Base-by-base conservation (phyloP, 2,329 filamentous ascomycete species). In the Dendryphion nanum region DNA sequence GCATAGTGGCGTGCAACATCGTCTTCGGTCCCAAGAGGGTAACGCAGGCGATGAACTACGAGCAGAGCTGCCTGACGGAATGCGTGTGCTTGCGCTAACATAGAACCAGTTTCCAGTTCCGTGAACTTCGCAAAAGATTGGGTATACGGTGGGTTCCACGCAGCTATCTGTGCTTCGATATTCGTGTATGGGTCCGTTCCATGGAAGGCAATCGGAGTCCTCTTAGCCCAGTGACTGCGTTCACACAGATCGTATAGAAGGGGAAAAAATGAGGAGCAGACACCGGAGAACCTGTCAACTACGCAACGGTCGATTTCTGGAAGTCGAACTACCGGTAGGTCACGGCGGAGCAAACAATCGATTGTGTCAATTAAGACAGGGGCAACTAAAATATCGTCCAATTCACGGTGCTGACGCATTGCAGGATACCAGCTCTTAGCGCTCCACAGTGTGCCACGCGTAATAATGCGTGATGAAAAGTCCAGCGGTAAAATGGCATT, bases 231-330 rank as follows among this genome's bases (percentile, higher is more conserved):
- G 15, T 31, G 15, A 15, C 29, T 31, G 16, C 29, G 16, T 31
- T 31, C 29, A 15, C 29, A 31, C 29, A 31, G 15, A 16, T 31
- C 29, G 29, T 31, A 16, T 10, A 31, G 29, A 16, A 31, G 29
- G 7, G 29, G 29, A 7, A 31, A 16, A 12, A 31, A 10, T 10
- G 29, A 31, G 7, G 29, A 31, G 16, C 29, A 31, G 15, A 31
- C 16, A 12, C 29, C 29, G 8, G 29, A 31, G 15, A 31, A 31
- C 16, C 29, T 31, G 15, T 31, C 29, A 8, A 31, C 29, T 12
- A 31, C 29, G 29, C 29, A 31, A 15, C 29, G 29, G 10, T 31
- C 10, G 29, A 16, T 12, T 10, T 12, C 15, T 10, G 8, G 8
- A 7, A 31, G 15, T 10, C 29, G 29, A 16, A 31, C 29, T 10